Evolutionary conservation across 2,329 filamentous ascomycete species (phyloP), one percentile per base, ranked within the genome.

Genomic region (Davidsoniella virescens): DNA sequence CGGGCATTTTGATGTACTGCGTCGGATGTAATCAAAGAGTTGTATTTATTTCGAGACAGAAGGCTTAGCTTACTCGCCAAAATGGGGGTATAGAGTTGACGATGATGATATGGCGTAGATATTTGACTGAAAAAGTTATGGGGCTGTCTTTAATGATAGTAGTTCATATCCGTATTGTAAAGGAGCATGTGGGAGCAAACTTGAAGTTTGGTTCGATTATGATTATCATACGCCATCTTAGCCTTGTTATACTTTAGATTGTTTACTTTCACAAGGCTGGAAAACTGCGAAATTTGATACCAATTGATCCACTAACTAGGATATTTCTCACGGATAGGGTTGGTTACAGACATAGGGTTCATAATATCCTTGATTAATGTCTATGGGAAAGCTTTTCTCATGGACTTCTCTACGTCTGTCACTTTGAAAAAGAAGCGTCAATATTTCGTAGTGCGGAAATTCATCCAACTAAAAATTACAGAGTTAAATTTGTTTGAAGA

Each of bases 211-310:
- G 29, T 33, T 33, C 20, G 9, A 18, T 36, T 46, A 16, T 44
- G 29, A 33, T 33, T 33, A 33, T 33, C 29, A 8, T 33, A 12
- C 29, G 29, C 8, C 3, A 44, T 44, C 23, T 18, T 26, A 50
- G 48, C 48, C 48, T 50, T 44, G 48, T 25, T 23, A 14, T 7
- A 12, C 18, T 14, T 36, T 43, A 12, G 12, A 23, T 23, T 23
- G 20, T 23, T 33, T 33, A 33, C 12, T 49, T 50, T 50, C 20
- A 41, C 48, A 38, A 50, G 48, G 48, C 48, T 50, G 40, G 17
- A 6, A 14, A 33, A 9, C 1, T 29, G 10, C 10, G 3, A 33
- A 23, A 23, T 23, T 33, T 2, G 29, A 12, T 4, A 12, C 12
- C 10, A 33, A 33, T 9, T 33, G 29, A 33, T 33, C 12, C 8